Percentiles rank a stretch among this genome's conserved stretches.
phyloP scores from a whole-genome alignment of 208 protist genomes.

The Acanthamoeba rhysodes region DNA sequence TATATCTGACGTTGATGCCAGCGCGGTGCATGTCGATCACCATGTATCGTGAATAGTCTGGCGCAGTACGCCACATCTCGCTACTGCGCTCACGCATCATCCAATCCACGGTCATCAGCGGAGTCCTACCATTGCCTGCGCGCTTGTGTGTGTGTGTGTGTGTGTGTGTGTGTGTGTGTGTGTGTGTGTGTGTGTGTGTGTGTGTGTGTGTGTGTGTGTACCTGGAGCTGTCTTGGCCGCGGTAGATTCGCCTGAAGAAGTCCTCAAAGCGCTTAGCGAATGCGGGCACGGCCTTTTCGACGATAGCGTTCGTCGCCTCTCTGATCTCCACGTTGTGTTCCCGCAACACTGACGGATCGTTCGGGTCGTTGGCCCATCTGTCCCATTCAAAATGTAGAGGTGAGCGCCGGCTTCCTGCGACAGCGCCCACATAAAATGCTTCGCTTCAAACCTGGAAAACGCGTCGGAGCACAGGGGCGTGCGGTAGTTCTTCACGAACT shows the following conservation, averaged over 20 bases:
- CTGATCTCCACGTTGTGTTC: neutral
- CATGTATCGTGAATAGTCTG: neutral
- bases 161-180: neutral
- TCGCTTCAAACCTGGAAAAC: neutral
- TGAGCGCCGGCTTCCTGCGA: too few species aligned
- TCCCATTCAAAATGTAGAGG: too few species aligned
- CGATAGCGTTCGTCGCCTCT: neutral
- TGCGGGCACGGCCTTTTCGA: neutral
- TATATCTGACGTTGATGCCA: neutral
- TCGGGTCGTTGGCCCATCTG: neutral
- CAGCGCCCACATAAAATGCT: neutral
- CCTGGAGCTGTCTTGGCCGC: neutral
- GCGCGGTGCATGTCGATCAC: slow-evolving; percentile 9
- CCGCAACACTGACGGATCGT: neutral
- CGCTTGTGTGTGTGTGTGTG: too few species aligned
- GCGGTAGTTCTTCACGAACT: slow-evolving; percentile 35
- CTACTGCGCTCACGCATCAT: neutral
- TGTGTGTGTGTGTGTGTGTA: neutral
- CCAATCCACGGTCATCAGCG: neutral
- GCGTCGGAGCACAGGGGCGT: neutral
- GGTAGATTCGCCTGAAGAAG: slow-evolving; percentile 4
- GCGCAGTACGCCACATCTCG: neutral
- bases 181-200: neutral
- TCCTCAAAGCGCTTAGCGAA: slow-evolving; percentile 10
- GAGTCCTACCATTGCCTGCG: too few species aligned